phyloP scores from a whole-genome alignment of 495 filamentous ascomycete species.

The Tuber microsphaerosporum region DNA sequence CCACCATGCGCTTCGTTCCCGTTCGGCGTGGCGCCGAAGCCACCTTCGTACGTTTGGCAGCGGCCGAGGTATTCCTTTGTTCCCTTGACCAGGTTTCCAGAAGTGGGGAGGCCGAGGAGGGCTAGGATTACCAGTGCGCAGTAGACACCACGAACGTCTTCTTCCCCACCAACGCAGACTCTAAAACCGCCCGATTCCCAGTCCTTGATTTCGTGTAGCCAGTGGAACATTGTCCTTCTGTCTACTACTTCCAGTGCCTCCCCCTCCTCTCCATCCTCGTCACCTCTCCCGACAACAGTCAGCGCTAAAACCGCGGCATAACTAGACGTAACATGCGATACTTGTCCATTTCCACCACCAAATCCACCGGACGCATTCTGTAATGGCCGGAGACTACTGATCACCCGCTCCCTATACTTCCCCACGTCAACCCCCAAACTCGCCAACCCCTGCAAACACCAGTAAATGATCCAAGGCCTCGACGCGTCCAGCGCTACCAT shows the following conservation, averaged over 20 bases:
- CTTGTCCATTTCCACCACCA: conserved; percentile 86
- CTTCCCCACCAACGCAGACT: conserved; percentile 73
- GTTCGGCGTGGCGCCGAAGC: conserved; percentile 72
- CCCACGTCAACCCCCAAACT: conserved; percentile 70
- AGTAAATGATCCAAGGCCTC: conserved; percentile 89
- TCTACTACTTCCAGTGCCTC: conserved; percentile 64
- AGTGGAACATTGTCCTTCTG: conserved; percentile 77
- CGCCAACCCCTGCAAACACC: conserved; percentile 66
- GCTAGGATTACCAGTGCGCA: conserved; percentile 76
- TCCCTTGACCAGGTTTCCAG: conserved; percentile 52
- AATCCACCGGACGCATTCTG: conserved; percentile 84
- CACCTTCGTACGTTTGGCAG: conserved; percentile 92
- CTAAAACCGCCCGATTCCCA: conserved; percentile 68
- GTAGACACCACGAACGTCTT: conserved; percentile 90
- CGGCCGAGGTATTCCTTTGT: conserved; percentile 70
- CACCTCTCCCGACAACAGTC: conserved; percentile 62
- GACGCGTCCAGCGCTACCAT: conserved; percentile 71
- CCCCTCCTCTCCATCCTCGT: background rate
- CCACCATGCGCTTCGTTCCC: conserved; percentile 84
- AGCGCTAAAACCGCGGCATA: conserved; percentile 77
- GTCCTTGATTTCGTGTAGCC: conserved; percentile 77
- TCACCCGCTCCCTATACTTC: conserved; percentile 59
- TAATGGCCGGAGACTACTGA: conserved; percentile 63
- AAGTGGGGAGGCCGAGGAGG: conserved; percentile 70
- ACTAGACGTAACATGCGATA: conserved; percentile 75